Base-by-base conservation (phyloP, 805 yeast species). In the Kuraishia hungarica region DNA sequence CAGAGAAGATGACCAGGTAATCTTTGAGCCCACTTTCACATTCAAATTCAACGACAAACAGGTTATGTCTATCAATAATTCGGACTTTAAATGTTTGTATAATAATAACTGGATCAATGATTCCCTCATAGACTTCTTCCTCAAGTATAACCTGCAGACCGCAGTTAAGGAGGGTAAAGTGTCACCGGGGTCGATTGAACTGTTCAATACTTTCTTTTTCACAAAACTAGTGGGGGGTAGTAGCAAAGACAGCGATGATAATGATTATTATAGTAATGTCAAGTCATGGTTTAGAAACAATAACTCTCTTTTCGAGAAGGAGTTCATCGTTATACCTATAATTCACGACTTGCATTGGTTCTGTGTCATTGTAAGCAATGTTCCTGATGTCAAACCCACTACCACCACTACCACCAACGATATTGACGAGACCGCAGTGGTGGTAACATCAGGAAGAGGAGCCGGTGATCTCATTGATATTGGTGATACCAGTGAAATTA, bases 61-160 rank as follows among this genome's bases (percentile, higher is more conserved):
- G 48, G 67, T 71, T 1, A 78, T 87, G 59, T 77, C 78, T 3
- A 78, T 93, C 8, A 76, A 83, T 0, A 78, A 81, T 57, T 76
- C 80, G 46, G 99, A 94, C 65, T 89, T 87, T 67, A 81, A 81
- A 58, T 87, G 97, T 50, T 75, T 93, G 10, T 83, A 84, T 63
- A 85, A 86, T 56, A 84, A 84, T 51, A 89, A 87, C 58, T 93
- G 96, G 92, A 81, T 94, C 52, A 93, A 94, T 70, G 99, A 94
- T 64, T 80, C 87, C 0, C 73, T 94, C 52, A 85, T 94, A 55
- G 97, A 90, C 67, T 93, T 93, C 65, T 91, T 89, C 63, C 74
- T 89, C 28, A 82, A 81, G 56, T 86, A 76, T 64, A 80, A 78
- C 59, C 53, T 67, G 26, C 55, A 65, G 47, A 56, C 57, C 35